Percentiles rank a stretch among this genome's conserved stretches.
These are phyloP conservation scores for Acanthamoeba lenticulata DNA, from an alignment of 208 protist genomes.

Conservation along the genomic window DNA sequence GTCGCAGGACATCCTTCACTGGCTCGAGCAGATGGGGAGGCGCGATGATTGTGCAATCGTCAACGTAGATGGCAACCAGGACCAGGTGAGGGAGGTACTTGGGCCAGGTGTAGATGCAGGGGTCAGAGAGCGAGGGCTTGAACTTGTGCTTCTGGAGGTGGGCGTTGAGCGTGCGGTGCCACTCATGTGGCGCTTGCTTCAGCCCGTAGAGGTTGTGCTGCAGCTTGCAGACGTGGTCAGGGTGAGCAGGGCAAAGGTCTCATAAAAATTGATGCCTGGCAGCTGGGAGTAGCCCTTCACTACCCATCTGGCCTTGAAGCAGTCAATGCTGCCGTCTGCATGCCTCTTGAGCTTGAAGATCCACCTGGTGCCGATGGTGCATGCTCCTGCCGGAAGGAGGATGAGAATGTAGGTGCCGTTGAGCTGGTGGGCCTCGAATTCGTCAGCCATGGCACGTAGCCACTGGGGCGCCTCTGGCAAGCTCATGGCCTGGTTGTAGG, in stretches of 20 bases:
- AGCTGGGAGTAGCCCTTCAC: neutral
- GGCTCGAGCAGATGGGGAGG: neutral
- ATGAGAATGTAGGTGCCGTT: neutral
- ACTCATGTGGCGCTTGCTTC: neutral
- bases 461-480: no score
- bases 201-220: slow-evolving; percentile 1
- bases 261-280: neutral
- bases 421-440: no score
- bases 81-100: neutral
- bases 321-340: neutral
- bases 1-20: neutral
- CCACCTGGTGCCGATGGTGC: neutral
- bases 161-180: neutral
- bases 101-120: neutral
- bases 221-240: neutral
- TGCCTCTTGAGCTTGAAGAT: slow-evolving; percentile 14
- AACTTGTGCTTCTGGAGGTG: neutral
- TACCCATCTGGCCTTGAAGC: neutral
- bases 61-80: neutral
- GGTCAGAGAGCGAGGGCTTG: neutral
- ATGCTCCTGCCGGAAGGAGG: neutral
- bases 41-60: neutral
- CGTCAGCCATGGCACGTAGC: no score
- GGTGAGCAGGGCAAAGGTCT: slow-evolving; percentile 36
- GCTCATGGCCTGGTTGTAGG: no score